phyloP scores from a whole-genome alignment of 768 basidiomycete species.

The Lactarius pseudohatsudake region DNA sequence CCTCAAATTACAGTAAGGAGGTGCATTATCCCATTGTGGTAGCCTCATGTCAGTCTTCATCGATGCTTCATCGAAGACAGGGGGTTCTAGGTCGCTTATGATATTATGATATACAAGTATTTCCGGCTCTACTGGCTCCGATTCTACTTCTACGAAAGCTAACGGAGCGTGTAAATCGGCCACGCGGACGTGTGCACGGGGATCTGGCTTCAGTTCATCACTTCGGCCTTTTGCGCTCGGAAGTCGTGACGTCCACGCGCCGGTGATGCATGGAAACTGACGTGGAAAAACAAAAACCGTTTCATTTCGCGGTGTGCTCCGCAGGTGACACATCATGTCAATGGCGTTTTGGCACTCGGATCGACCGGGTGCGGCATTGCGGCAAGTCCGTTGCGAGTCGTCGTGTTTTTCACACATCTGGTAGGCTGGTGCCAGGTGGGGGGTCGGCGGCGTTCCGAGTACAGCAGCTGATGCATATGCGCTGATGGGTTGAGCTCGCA shows the following conservation, averaged over 20 bases:
- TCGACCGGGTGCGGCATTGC: slow-evolving; percentile 9
- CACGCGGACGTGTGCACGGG: neutral
- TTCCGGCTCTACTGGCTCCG: neutral
- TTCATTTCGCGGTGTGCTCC: neutral
- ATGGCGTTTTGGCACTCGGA: neutral
- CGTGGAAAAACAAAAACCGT: neutral
- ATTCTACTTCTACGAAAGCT: neutral
- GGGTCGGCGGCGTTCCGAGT: neutral
- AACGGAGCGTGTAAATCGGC: neutral
- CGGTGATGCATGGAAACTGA: neutral
- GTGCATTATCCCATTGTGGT: neutral
- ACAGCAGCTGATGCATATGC: neutral
- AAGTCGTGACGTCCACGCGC: neutral
- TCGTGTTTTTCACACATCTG: neutral
- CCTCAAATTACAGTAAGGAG: neutral
- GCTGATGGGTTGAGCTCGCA: neutral
- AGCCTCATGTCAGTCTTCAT: neutral
- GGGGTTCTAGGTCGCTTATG: neutral
- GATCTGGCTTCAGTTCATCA: neutral
- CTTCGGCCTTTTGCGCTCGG: neutral
- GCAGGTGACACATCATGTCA: slow-evolving; percentile 4
- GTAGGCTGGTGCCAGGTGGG: neutral
- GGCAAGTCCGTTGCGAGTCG: neutral
- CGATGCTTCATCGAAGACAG: neutral
- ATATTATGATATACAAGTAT: neutral